Evolutionary conservation across 768 basidiomycete genomes (phyloP).

Genomic region (Agaricus bisporus): DNA sequence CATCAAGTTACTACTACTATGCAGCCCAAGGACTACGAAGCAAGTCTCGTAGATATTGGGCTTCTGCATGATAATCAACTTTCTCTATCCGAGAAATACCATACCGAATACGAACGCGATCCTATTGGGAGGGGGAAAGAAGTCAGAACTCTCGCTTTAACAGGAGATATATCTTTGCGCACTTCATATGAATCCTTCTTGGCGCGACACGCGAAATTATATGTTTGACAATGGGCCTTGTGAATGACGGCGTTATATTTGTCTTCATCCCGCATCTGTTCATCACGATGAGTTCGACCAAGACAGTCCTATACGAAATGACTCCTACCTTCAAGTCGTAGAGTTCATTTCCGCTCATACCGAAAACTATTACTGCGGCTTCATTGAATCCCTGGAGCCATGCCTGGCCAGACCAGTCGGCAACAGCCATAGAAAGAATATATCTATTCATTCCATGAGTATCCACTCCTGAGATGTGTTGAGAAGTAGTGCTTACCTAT

Average conservation of each 20-base stretch:
- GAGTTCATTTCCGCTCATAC: constrained; percentile 73
- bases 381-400: constrained; percentile 98
- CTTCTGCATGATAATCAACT: constrained; percentile 69
- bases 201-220: constrained; percentile 81
- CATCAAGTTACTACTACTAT: not conserved
- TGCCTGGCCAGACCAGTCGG: constrained; percentile 84
- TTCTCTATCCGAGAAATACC: constrained; percentile 63
- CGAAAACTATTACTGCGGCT: constrained; percentile 70
- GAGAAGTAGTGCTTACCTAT: constrained; percentile 50
- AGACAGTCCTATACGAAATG: not conserved
- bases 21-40: constrained; percentile 31
- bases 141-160: not conserved
- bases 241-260: constrained; percentile 56
- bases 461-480: not conserved
- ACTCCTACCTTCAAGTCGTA: constrained; percentile 59
- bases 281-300: not conserved
- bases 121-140: constrained; percentile 39
- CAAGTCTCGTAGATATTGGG: constrained; percentile 47
- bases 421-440: constrained; percentile 78
- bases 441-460: constrained; percentile 38
- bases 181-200: constrained; percentile 86
- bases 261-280: constrained; percentile 53
- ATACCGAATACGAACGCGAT: constrained; percentile 76
- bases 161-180: constrained; percentile 20
- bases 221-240: constrained; percentile 61